A percentile compares a stretch with the other conserved stretches of the same genome.
Conservation (phyloP, 495 filamentous ascomycete species). For the Tuber melanosporum region DNA sequence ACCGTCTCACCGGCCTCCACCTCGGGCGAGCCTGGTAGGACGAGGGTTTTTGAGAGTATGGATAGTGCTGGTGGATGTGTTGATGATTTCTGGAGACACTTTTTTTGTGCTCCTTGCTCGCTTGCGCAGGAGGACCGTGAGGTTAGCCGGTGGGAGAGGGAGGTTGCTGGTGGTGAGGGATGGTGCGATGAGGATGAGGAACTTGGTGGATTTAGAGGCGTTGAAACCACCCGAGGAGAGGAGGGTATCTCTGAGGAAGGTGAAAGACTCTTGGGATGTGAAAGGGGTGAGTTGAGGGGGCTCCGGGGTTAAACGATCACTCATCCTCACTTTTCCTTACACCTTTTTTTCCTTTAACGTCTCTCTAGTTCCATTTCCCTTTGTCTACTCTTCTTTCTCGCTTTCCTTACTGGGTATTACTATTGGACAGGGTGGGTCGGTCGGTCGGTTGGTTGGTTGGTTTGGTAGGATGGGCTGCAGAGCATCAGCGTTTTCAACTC, state of each 20-base stretch:
- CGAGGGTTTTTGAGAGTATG: conserved; percentile 32
- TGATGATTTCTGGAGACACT: conserved; percentile 37
- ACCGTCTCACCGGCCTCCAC: conserved; percentile 24
- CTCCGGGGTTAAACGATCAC: not conserved
- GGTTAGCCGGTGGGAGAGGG: conserved; percentile 37
- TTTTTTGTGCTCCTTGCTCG: conserved; percentile 39
- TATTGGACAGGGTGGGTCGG: not conserved
- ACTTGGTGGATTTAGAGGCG: conserved; percentile 21
- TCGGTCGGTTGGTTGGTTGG: not conserved
- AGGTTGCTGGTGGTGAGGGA: conserved; percentile 31
- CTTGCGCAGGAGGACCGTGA: conserved; percentile 39
- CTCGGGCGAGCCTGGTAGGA: conserved; percentile 13
- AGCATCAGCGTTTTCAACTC: not conserved
- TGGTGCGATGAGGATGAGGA: conserved; percentile 5
- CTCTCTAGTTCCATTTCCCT: not conserved
- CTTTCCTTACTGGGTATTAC: not conserved
- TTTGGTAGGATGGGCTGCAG: not conserved
- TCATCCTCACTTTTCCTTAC: not conserved
- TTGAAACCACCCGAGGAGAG: conserved; percentile 14
- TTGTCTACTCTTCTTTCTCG: not conserved
- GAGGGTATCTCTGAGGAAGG: conserved; percentile 29
- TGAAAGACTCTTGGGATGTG: conserved; percentile 33
- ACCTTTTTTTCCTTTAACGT: not conserved
- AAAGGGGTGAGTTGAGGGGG: conserved; percentile 12
- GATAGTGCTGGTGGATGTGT: conserved; percentile 34